These are phyloP conservation scores for Cicer judaicum DNA, from an alignment of 306 rosid genomes.

Conservation along the genomic window DNA sequence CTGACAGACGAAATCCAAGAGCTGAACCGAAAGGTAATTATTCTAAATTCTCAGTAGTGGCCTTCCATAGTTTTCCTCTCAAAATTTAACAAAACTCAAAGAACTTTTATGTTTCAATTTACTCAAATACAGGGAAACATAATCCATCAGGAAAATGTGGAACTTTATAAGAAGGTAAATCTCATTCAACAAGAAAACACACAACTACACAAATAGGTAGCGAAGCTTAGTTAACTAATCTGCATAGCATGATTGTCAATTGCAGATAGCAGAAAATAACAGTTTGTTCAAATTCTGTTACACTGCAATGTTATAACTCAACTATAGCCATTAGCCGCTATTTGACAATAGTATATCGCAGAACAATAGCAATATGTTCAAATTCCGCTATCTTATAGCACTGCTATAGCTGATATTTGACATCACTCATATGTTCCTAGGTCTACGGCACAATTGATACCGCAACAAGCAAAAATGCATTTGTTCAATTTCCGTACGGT, in stretches of 20 bases:
- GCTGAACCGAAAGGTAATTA: constrained; percentile 53
- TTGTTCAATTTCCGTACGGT: constrained; percentile 50
- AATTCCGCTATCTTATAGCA: neutral
- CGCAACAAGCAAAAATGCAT: constrained; percentile 45
- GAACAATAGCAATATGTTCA: no score
- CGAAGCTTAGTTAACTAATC: constrained; percentile 17
- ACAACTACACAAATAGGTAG: constrained; percentile 49
- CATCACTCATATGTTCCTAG: constrained; percentile 22
- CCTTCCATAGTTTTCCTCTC: constrained; percentile 14
- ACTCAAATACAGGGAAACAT: constrained; percentile 45
- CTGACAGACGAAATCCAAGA: constrained; percentile 58
- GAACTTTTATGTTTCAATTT: constrained; percentile 2
- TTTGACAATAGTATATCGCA: no score
- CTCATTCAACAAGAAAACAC: constrained; percentile 50
- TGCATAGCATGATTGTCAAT: no score
- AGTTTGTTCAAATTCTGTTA: no score
- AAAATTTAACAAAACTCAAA: constrained; percentile 10
- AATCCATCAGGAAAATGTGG: constrained; percentile 57
- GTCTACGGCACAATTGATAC: constrained; percentile 47
- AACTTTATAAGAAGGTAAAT: constrained; percentile 59
- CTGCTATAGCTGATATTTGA: constrained; percentile 1
- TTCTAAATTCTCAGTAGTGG: neutral
- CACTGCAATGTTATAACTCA: no score
- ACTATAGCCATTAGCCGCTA: no score
- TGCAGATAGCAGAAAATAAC: no score